Conservation (phyloP, 169 alveolate species). For the Pseudocohnilembus persalinus region DNA sequence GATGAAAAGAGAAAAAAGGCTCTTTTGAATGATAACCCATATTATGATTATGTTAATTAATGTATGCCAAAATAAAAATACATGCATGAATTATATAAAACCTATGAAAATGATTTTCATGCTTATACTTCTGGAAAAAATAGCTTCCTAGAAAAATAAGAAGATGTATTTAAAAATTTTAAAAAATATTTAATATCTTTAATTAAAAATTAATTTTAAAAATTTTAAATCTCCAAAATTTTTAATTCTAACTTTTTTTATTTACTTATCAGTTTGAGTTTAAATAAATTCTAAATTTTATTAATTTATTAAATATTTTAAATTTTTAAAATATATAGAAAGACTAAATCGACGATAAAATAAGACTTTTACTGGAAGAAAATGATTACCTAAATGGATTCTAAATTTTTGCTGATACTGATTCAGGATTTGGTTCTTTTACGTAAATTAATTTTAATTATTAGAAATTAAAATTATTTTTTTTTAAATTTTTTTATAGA, state of each 20-base stretch:
- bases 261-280: neutral
- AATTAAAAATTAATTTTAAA: constrained; percentile 8
- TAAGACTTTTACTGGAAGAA: constrained; percentile 20
- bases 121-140: neutral
- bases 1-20: constrained; percentile 14
- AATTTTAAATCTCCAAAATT: constrained; percentile 6
- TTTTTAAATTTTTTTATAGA: neutral
- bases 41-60: neutral
- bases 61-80: neutral
- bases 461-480: neutral
- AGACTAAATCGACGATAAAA: constrained; percentile 4
- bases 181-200: neutral
- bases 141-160: neutral
- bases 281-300: neutral
- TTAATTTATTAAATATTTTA: neutral
- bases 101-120: neutral
- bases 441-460: neutral
- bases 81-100: neutral
- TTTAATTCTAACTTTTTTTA: constrained; percentile 2
- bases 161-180: neutral
- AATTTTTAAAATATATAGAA: neutral
- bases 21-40: neutral
- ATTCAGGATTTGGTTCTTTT: constrained; percentile 20
- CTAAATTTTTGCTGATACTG: constrained; percentile 18
- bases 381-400: constrained; percentile 4